These are phyloP conservation scores for Diaporthe nobilis DNA, from an alignment of 2,329 filamentous ascomycete genomes.

Conservation along the genomic window DNA sequence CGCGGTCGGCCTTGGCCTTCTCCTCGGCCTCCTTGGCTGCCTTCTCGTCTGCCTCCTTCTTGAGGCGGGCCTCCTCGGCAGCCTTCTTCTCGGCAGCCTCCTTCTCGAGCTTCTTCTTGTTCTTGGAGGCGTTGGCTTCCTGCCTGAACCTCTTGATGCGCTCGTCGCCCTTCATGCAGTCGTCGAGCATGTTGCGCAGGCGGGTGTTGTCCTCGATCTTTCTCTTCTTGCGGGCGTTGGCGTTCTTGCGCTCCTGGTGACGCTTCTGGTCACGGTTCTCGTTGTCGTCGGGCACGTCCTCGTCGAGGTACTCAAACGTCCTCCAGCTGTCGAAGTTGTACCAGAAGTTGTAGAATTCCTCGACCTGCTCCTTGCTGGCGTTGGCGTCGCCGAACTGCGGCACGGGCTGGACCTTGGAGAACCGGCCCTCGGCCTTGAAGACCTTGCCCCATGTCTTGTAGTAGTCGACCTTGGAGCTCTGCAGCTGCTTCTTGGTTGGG, in stretches of 20 bases:
- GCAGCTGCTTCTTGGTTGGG: slow-evolving; percentile 89
- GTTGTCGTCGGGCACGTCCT: slow-evolving; percentile 98
- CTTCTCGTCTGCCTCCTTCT: slow-evolving; percentile 87
- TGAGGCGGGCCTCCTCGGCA: slow-evolving; percentile 85
- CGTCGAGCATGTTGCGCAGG: slow-evolving; percentile 90
- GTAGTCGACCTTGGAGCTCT: slow-evolving; percentile 81
- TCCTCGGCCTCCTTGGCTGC: slow-evolving; percentile 88
- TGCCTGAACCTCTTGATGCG: slow-evolving; percentile 98
- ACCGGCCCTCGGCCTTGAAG: slow-evolving; percentile 92
- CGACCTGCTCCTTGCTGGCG: slow-evolving; percentile 88
- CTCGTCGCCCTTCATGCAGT: slow-evolving; percentile 86
- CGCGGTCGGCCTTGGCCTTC: slow-evolving; percentile 85
- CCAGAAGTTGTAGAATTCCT: slow-evolving; percentile 99
- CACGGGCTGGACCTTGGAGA: slow-evolving; percentile 92
- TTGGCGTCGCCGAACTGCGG: slow-evolving; percentile 88
- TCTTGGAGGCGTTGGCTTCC: slow-evolving; percentile 92
- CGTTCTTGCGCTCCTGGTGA: slow-evolving; percentile 98
- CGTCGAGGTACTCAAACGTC: slow-evolving; percentile 97
- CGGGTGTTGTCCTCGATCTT: slow-evolving; percentile 98
- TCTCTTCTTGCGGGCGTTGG: slow-evolving; percentile 98
- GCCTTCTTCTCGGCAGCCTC: slow-evolving; percentile 92
- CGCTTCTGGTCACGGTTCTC: slow-evolving; percentile 99
- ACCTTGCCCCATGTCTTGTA: slow-evolving; percentile 95
- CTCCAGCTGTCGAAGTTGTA: slow-evolving; percentile 99
- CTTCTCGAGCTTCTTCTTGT: slow-evolving; percentile 91